These are phyloP conservation scores for Sanguinoderma infundibulare DNA, from an alignment of 1,284 basidiomycete species.

Conservation along the genomic window DNA sequence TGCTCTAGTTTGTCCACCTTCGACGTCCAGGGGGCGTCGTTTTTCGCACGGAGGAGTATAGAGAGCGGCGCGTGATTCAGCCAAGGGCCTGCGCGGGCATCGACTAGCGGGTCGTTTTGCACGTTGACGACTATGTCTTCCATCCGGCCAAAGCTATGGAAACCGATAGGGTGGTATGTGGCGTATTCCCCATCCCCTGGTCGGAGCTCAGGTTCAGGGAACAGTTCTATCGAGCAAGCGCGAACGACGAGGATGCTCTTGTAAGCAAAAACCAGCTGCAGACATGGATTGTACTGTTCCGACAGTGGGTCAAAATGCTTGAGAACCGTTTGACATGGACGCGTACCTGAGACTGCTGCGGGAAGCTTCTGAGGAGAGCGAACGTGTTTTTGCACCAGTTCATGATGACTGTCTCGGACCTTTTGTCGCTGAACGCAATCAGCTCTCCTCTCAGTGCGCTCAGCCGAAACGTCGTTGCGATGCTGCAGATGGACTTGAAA, in stretches of 20 bases:
- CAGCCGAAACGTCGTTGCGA: constrained; percentile 47
- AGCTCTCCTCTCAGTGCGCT: constrained; percentile 52
- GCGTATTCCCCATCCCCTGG: constrained; percentile 15
- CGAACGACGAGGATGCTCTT: constrained; percentile 57
- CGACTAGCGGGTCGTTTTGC: constrained; percentile 7
- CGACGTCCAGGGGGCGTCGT: constrained; percentile 60
- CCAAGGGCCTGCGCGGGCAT: neutral
- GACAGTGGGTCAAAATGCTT: neutral
- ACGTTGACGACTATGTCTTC: constrained; percentile 48
- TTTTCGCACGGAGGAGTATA: constrained; percentile 58
- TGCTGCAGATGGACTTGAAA: constrained; percentile 24
- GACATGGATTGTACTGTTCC: constrained; percentile 46
- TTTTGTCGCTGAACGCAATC: constrained; percentile 56
- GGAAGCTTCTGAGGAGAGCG: constrained; percentile 48
- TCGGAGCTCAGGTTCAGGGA: constrained; percentile 45
- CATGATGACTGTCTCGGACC: constrained; percentile 50
- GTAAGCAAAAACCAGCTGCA: constrained; percentile 54
- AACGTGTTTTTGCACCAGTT: constrained; percentile 53
- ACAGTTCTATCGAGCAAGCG: constrained; percentile 60
- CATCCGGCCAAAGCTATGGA: constrained; percentile 65
- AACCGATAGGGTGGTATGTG: constrained; percentile 43
- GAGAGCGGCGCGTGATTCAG: constrained; percentile 38
- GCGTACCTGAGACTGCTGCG: constrained; percentile 42
- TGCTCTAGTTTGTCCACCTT: constrained; percentile 51
- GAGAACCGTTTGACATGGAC: neutral